Evolutionary conservation across 2,329 filamentous ascomycete species (phyloP).

Genomic region (Colletotrichum sp.): DNA sequence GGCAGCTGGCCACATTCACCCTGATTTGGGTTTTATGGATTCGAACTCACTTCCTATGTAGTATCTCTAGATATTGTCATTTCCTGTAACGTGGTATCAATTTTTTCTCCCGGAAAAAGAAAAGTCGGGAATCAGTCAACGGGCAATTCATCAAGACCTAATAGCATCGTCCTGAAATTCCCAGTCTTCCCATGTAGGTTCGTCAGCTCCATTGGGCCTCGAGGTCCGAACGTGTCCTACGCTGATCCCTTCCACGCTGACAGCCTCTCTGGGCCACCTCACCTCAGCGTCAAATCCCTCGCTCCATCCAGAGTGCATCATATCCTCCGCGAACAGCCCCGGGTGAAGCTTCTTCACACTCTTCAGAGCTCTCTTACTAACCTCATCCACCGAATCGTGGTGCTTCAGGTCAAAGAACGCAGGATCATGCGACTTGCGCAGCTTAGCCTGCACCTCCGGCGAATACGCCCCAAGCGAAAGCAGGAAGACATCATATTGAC

Average conservation of each 20-base stretch:
- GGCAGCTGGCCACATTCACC: too few relatives aligned
- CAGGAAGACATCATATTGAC: slow-evolving; percentile 41
- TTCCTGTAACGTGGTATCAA: too few relatives aligned
- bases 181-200: slow-evolving; percentile 57
- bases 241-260: slow-evolving; percentile 40
- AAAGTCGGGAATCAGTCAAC: background rate
- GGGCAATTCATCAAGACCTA: background rate
- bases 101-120: too few relatives aligned
- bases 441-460: slow-evolving; percentile 47
- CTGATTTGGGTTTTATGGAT: too few relatives aligned
- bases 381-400: slow-evolving; percentile 63
- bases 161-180: slow-evolving; percentile 41
- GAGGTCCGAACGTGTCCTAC: slow-evolving; percentile 41
- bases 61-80: too few relatives aligned
- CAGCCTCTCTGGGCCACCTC: slow-evolving; percentile 43
- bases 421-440: slow-evolving; percentile 51
- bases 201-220: slow-evolving; percentile 54
- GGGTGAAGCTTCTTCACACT: slow-evolving; percentile 50
- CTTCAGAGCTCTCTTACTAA: slow-evolving; percentile 58
- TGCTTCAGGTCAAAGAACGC: slow-evolving; percentile 61
- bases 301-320: slow-evolving; percentile 34
- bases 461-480: slow-evolving; percentile 51
- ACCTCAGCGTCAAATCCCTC: slow-evolving; percentile 36
- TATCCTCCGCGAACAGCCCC: slow-evolving; percentile 30
- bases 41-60: too few relatives aligned